Base-by-base conservation (phyloP, 1,284 basidiomycete species). In the Ganoderma sinense region DNA sequence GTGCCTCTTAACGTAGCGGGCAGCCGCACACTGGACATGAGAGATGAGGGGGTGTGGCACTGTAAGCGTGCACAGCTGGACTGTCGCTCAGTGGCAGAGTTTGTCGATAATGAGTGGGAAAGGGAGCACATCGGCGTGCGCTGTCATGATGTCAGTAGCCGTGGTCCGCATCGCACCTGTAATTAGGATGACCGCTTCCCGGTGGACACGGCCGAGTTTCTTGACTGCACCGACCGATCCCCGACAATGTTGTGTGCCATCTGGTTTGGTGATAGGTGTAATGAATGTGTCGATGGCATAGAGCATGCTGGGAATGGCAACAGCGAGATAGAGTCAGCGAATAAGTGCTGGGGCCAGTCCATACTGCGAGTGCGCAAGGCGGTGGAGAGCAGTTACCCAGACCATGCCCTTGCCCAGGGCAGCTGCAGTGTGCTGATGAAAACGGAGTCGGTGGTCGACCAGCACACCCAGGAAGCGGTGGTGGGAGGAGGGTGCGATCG, bases 261-360 rank as follows among this genome's bases (percentile, higher is more conserved):
- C 65, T 0, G 74, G 66, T 2, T 58, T 45, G 0, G 74, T 68
- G 0, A 76, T 64, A 2, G 80, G 61, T 75, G 80, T 29, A 58
- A 77, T 67, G 77, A 80, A 85, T 0, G 84, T 63, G 51, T 83
- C 80, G 0, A 79, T 72, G 2, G 78, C 80, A 61, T 84, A 84
- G 0, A 78, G 74, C 75, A 83, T 79, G 48, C 78, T 78, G 4
- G 82, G 80, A 10, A 83, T 62, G 0, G 75, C 80, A 0, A 82
- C 77, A 4, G 79, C 68, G 0, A 76, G 58, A 68, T 82, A 84
- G 0, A 73, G 64, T 5, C 67, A 39, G 26, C 59, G 43, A 8
- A 69, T 65, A 0, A 65, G 26, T 2, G 31, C 45, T 18, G 65
- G 11, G 0, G 67, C 45, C 11, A 73, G 64, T 0, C 71, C 71